These are phyloP conservation scores for Cutaneotrichosporon sp. DNA, from an alignment of 1,284 basidiomycete genomes.

Conservation along the genomic window DNA sequence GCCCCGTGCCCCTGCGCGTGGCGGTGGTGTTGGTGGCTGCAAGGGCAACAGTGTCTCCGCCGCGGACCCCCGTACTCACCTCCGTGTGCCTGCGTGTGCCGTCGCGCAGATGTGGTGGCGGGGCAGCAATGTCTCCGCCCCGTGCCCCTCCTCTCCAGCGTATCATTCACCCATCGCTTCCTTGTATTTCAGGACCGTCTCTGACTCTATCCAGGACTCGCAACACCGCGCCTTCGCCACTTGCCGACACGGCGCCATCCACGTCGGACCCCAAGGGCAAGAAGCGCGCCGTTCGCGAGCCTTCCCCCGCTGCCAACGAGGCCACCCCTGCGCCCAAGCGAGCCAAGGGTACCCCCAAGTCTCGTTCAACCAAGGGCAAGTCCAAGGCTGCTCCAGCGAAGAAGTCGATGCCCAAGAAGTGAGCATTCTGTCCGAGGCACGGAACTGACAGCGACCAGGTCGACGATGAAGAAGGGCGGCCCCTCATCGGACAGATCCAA, in stretches of 20 bases:
- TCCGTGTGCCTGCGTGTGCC: no score
- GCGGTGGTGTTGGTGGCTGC: no score
- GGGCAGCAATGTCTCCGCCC: not conserved
- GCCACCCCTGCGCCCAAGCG: constrained; percentile 25
- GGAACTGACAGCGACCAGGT: constrained; percentile 24
- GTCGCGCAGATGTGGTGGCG: no score
- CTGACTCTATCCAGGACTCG: constrained; percentile 13
- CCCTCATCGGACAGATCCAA: constrained; percentile 33
- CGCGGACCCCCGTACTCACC: no score
- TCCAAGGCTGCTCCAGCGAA: constrained; percentile 31
- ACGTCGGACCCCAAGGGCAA: constrained; percentile 46
- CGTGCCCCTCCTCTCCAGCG: not conserved
- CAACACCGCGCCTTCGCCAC: constrained; percentile 3
- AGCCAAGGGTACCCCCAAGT: constrained; percentile 28
- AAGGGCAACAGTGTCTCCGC: no score
- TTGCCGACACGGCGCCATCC: constrained; percentile 7
- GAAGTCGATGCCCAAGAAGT: constrained; percentile 43
- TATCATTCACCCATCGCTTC: not conserved
- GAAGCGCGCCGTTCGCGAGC: constrained; percentile 35
- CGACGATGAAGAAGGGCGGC: constrained; percentile 36
- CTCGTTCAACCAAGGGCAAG: constrained; percentile 30
- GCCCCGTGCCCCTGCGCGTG: no score
- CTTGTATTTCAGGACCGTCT: not conserved
- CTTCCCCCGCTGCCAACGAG: constrained; percentile 19
- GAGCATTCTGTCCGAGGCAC: not conserved